Percentiles rank a stretch among this genome's conserved stretches.
phyloP scores from a whole-genome alignment of 75 land plant genomes.

The Picea sitchensis region DNA sequence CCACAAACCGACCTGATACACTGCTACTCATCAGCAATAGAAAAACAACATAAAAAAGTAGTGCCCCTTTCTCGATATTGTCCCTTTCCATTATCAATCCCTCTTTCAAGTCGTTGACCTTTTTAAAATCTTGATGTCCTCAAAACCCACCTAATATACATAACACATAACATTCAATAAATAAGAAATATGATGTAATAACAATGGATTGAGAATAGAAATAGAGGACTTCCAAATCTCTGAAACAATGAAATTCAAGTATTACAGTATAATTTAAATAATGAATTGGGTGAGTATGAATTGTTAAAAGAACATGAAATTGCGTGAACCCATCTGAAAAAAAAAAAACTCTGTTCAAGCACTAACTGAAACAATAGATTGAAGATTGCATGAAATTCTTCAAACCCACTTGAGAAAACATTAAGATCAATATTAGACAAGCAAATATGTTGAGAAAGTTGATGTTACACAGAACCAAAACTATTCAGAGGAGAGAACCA shows the following conservation, averaged over 20 bases:
- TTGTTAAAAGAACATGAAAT: too few species aligned
- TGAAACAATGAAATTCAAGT: background rate
- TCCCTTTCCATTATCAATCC: background rate
- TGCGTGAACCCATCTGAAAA: background rate
- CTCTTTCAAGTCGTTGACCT: background rate
- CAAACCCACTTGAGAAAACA: background rate
- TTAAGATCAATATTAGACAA: background rate
- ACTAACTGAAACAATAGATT: background rate
- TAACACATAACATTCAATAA: background rate
- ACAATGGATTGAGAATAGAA: background rate
- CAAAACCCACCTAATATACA: background rate
- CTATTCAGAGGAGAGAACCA: background rate
- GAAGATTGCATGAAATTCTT: background rate
- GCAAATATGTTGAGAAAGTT: background rate
- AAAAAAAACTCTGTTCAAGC: background rate
- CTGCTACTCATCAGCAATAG: background rate
- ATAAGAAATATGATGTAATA: too few species aligned
- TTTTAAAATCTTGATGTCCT: background rate
- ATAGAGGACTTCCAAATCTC: background rate
- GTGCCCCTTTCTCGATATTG: background rate
- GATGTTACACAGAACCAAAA: background rate
- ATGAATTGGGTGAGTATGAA: too few species aligned
- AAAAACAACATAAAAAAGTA: background rate
- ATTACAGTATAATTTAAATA: background rate
- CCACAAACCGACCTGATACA: slow-evolving; percentile 29